Evolutionary conservation across 1,284 basidiomycete genomes (phyloP).

Genomic region (Tranzscheliella williamsii): DNA sequence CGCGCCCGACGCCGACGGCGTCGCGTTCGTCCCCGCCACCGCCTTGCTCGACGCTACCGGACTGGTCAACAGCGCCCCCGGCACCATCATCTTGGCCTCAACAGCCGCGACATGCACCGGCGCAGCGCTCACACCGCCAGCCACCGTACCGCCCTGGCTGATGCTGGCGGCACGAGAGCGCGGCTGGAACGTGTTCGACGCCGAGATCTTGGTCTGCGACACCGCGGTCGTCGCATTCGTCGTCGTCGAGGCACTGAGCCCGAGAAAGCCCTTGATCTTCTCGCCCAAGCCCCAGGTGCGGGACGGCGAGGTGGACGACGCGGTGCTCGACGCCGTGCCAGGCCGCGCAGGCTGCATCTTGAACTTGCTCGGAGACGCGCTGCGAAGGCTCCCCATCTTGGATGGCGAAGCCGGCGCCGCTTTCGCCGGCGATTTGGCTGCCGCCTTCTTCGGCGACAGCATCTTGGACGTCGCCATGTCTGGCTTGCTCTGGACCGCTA

Average conservation of each 20-base stretch:
- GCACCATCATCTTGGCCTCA: slow-evolving; percentile 5
- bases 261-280: slow-evolving; percentile 48
- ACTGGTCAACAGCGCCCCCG: slow-evolving; percentile 25
- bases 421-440: slow-evolving; percentile 25
- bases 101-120: slow-evolving; percentile 2
- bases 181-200: slow-evolving; percentile 23
- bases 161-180: slow-evolving; percentile 7
- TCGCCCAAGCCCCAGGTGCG: slow-evolving; percentile 40
- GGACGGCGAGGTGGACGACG: slow-evolving; percentile 25
- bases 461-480: slow-evolving; percentile 10
- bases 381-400: slow-evolving; percentile 26
- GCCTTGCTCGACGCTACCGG: slow-evolving; percentile 11
- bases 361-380: slow-evolving; percentile 20
- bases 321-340: slow-evolving; percentile 1
- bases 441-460: slow-evolving; percentile 35
- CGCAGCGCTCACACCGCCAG: slow-evolving; percentile 2
- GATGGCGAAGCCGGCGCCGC: slow-evolving; percentile 28
- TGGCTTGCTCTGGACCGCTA: slow-evolving; percentile 1
- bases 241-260: slow-evolving; percentile 32
- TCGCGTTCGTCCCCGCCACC: slow-evolving; percentile 18
- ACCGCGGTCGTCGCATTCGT: slow-evolving; percentile 10
- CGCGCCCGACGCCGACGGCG: slow-evolving; percentile 9
- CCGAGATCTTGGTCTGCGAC: slow-evolving; percentile 27
- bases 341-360: not conserved
- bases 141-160: not conserved